Conservation (phyloP, 768 basidiomycete species). For the Auricularia auricula-judae region DNA sequence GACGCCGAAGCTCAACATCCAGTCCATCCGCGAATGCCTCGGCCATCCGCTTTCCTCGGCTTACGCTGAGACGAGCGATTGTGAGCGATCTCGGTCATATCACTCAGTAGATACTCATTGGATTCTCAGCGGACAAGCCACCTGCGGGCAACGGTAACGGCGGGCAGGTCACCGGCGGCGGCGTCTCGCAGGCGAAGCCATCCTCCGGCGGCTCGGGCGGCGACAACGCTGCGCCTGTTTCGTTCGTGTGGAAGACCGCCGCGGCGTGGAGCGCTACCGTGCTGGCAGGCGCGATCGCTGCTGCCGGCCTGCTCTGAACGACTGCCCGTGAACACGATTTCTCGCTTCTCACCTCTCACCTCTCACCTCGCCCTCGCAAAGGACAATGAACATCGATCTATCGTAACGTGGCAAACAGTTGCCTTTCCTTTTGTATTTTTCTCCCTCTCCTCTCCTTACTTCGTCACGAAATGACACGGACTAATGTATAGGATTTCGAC, state of each 20-base stretch:
- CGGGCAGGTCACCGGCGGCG: background rate
- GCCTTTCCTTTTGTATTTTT: too few relatives aligned
- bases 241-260: background rate
- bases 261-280: background rate
- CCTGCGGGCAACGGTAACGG: background rate
- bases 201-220: background rate
- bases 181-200: background rate
- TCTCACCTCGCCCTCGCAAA: too few relatives aligned
- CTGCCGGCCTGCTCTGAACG: background rate
- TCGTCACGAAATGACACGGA: too few relatives aligned
- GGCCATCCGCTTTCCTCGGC: slow-evolving; percentile 22
- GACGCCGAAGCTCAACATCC: slow-evolving; percentile 22
- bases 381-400: too few relatives aligned
- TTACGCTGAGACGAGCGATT: slow-evolving; percentile 30
- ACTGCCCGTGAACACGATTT: too few relatives aligned
- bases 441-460: too few relatives aligned
- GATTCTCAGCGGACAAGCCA: background rate
- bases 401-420: too few relatives aligned
- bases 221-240: background rate
- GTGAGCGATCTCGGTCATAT: slow-evolving; percentile 5
- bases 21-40: slow-evolving; percentile 31
- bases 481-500: too few relatives aligned
- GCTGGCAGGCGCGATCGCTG: background rate
- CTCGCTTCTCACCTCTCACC: too few relatives aligned
- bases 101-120: background rate